Evolutionary conservation across 2,329 filamentous ascomycete genomes (phyloP).

Genomic region (Lachnellula cervina): DNA sequence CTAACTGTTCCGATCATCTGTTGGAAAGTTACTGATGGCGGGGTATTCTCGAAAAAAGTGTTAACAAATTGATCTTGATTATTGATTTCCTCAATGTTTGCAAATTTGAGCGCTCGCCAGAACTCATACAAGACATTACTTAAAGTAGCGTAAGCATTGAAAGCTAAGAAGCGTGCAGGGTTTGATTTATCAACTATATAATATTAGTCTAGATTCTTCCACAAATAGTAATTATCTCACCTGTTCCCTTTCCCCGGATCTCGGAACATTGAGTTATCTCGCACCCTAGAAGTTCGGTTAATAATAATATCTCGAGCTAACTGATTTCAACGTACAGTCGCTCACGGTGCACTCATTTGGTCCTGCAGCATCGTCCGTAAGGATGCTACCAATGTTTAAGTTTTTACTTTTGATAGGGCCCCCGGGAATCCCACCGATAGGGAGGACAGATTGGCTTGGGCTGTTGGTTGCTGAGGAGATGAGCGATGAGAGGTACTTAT

Average conservation of each 20-base stretch:
- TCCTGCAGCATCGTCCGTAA: not conserved
- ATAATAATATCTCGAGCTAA: no score
- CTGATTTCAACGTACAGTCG: no score
- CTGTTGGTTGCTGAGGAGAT: no score
- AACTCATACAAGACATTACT: not conserved
- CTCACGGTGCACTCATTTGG: no score
- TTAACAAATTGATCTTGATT: not conserved
- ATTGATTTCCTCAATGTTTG: not conserved
- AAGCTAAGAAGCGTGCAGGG: not conserved
- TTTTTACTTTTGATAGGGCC: not conserved
- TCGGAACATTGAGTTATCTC: not conserved
- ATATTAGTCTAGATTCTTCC: not conserved
- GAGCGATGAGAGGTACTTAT: no score
- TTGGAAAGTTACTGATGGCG: not conserved
- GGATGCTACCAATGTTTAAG: not conserved
- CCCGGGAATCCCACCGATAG: not conserved
- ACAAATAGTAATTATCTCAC: not conserved
- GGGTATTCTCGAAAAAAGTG: not conserved
- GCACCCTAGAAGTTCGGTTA: not conserved
- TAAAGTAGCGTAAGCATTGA: not conserved
- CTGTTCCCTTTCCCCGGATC: not conserved
- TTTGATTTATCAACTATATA: not conserved
- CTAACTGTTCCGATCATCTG: not conserved
- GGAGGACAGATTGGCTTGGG: not conserved
- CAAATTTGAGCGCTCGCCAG: not conserved